phyloP scores from a whole-genome alignment of 139 green algal genomes.

The Chlorella sp. region DNA sequence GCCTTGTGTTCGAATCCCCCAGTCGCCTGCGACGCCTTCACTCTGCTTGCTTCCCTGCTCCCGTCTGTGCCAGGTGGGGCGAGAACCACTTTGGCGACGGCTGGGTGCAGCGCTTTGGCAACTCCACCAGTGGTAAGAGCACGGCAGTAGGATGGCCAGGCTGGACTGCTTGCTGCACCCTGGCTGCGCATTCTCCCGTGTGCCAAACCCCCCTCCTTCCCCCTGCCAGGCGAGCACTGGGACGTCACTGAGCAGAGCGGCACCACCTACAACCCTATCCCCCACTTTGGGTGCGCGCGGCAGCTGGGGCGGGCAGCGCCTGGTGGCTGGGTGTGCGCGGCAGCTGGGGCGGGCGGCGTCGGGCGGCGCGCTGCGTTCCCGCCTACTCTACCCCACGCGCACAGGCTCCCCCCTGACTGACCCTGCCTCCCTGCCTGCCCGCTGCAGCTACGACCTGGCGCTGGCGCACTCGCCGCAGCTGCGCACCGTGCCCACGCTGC shows the following conservation, averaged over 20 bases:
- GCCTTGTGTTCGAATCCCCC: too few species aligned
- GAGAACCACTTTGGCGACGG: conserved; percentile 78
- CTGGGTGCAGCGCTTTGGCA: conserved; percentile 70
- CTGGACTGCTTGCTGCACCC: not conserved
- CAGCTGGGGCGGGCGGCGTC: not conserved
- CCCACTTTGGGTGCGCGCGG: conserved; percentile 75
- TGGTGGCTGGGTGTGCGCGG: not conserved
- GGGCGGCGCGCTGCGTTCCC: too few species aligned
- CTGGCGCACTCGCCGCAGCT: not conserved
- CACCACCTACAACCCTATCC: conserved; percentile 92
- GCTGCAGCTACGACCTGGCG: not conserved
- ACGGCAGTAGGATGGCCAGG: not conserved
- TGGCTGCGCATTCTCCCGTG: not conserved
- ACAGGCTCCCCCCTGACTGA: too few species aligned
- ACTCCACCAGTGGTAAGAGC: conserved; percentile 54
- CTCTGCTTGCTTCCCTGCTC: too few species aligned
- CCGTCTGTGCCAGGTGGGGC: too few species aligned
- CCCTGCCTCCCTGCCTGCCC: not conserved
- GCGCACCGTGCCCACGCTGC: not conserved
- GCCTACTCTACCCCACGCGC: too few species aligned
- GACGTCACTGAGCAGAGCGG: conserved; percentile 75
- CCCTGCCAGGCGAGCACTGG: conserved; percentile 70
- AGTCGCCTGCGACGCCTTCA: too few species aligned
- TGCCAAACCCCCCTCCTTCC: not conserved
- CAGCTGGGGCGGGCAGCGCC: conserved; percentile 35